These are phyloP conservation scores for Diversispora epigaea DNA, from an alignment of 192 early-diverging fungal species.

Conservation along the genomic window DNA sequence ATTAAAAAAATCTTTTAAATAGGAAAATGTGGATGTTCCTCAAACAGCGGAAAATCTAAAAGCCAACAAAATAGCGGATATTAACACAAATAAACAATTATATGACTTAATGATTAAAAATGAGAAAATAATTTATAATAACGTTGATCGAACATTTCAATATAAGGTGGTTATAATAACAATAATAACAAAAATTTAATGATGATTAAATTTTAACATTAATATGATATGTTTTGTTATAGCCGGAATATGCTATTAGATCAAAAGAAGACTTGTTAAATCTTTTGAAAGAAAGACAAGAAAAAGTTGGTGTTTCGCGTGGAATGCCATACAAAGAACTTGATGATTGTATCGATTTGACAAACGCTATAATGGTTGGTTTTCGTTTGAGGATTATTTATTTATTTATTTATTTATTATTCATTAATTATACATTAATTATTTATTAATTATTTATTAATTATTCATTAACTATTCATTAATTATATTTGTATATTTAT, in stretches of 20 bases:
- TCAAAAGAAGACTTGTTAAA: slow-evolving; percentile 69
- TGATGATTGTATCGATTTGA: slow-evolving; percentile 66
- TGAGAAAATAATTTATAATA: slow-evolving; percentile 43
- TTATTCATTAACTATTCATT: no score
- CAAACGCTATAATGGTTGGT: slow-evolving; percentile 37
- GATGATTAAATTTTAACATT: not conserved
- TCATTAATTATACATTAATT: no score
- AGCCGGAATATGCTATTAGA: slow-evolving; percentile 71
- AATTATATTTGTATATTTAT: not conserved
- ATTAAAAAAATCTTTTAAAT: no score
- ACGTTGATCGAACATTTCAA: slow-evolving; percentile 56
- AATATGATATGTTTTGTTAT: slow-evolving; percentile 10
- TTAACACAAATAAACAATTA: slow-evolving; percentile 52
- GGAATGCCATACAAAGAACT: slow-evolving; percentile 77
- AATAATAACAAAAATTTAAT: not conserved
- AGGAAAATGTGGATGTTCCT: slow-evolving; percentile 54
- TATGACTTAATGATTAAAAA: slow-evolving; percentile 50
- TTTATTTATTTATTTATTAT: no score
- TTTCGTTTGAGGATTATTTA: not conserved
- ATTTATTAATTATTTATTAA: no score
- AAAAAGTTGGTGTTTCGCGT: slow-evolving; percentile 55
- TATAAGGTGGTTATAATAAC: slow-evolving; percentile 63
- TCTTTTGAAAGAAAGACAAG: slow-evolving; percentile 54
- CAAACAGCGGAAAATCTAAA: slow-evolving; percentile 59
- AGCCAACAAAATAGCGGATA: slow-evolving; percentile 52